Evolutionary conservation across 140 eudicot genomes (phyloP), one percentile per base, ranked within the genome.

Genomic region (Ambrosia hybrid): DNA sequence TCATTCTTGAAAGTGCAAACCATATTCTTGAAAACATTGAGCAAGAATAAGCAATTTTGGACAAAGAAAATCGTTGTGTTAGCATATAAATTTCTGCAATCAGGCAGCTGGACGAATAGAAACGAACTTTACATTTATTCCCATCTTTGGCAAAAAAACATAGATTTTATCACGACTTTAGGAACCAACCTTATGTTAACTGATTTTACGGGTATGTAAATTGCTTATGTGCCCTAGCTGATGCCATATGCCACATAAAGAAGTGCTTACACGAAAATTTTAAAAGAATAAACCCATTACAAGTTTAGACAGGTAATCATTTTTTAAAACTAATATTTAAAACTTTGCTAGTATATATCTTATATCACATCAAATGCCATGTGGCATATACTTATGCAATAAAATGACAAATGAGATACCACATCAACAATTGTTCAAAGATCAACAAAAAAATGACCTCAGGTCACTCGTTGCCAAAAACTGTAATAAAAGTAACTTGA

Each of bases 51-150:
- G 69, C 68, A 60, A 45, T 3, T 59, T 58, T 30, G 6, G 59
- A 57, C 59, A 72, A 11, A 72, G 16, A 72, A 16, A 12, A 73
- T 48, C 1, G 61, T 61, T 33, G 16, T n/a, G n/a, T 60, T 73
- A 51, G 71, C 62, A 38, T 51, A 10, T 51, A 63, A 9, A 64
- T 62, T 73, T 49, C 43, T 33, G 30, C 21, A 9, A n/a, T 10
- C 30, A 14, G 6, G 15, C 39, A 58, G 9, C 39, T 9, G 8
- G 14, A 58, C 38, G 6, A 26, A 26, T 58, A 10, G 64, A 58
- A 26, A 58, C 11, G 9, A 26, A 58, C 38, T 58, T 26, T 58
- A 58, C 64, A 10, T 9, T 58, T 21, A 10, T 9, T n/a, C 39
- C 39, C 57, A 52, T n/a, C 57, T 52, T 52, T 3, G 43, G 43